Conservation (phyloP, 2,329 filamentous ascomycete genomes). For the Aspergillus calidoustus region DNA sequence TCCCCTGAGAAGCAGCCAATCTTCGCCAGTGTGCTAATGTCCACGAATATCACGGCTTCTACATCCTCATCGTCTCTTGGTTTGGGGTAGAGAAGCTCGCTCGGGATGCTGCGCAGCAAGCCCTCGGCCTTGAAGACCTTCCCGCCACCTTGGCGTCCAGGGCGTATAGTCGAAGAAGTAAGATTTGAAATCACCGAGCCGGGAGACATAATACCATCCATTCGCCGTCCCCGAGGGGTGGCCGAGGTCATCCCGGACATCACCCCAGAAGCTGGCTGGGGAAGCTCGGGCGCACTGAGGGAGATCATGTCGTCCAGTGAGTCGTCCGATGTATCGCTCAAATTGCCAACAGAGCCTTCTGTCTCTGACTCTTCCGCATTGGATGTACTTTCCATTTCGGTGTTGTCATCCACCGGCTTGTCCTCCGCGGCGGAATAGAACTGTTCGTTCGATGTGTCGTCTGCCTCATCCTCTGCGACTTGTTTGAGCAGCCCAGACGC, state of each 20-base stretch:
- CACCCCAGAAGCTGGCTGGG: conserved; percentile 76
- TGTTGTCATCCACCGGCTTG: conserved; percentile 50
- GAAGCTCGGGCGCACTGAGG: conserved; percentile 76
- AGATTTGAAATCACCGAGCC: conserved; percentile 89
- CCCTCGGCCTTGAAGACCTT: conserved; percentile 85
- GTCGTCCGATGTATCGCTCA: conserved; percentile 86
- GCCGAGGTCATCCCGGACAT: conserved; percentile 79
- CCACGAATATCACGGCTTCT: conserved; percentile 84
- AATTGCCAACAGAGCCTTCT: conserved; percentile 51
- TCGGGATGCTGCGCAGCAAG: conserved; percentile 71
- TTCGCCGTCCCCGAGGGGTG: conserved; percentile 75
- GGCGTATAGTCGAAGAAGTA: conserved; percentile 79
- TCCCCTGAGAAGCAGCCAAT: conserved; percentile 97
- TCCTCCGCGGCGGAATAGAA: conserved; percentile 94
- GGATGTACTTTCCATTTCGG: conserved; percentile 58
- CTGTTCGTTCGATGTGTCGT: conserved; percentile 85
- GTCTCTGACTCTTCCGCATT: conserved; percentile 67
- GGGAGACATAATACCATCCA: conserved; percentile 78
- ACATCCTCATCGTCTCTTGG: conserved; percentile 85
- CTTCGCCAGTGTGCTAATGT: conserved; percentile 81
- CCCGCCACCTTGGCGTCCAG: conserved; percentile 67
- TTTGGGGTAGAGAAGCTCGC: conserved; percentile 82
- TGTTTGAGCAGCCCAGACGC: conserved; percentile 63
- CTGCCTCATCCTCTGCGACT: conserved; percentile 64
- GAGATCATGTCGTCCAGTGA: conserved; percentile 94